Evolutionary conservation across 495 filamentous ascomycete species (phyloP).

Genomic region (Aspergillus sclerotioniger): DNA sequence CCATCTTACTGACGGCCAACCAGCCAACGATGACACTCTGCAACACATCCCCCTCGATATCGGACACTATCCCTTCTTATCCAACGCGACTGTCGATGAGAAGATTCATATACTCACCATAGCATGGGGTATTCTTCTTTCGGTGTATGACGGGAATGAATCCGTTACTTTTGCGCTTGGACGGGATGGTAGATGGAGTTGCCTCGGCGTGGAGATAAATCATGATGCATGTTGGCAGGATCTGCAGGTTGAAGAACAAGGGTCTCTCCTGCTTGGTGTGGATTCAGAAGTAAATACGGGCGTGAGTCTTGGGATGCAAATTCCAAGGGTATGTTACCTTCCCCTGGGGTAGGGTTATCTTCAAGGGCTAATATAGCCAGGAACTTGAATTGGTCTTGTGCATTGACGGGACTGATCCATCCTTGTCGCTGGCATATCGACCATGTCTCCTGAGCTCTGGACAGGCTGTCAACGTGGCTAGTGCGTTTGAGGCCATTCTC

Average conservation of each 20-base stretch:
- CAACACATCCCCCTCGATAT: no score
- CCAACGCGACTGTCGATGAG: not conserved
- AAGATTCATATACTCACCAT: not conserved
- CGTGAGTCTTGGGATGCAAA: not conserved
- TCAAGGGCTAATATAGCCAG: not conserved
- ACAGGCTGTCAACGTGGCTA: not conserved
- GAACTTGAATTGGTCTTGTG: not conserved
- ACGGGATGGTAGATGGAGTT: not conserved
- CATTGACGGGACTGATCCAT: not conserved
- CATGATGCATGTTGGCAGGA: not conserved
- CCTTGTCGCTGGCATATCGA: not conserved
- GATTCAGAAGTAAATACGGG: not conserved
- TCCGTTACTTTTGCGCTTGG: not conserved
- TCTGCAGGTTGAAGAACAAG: not conserved
- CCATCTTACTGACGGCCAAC: no score
- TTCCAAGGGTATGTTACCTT: not conserved
- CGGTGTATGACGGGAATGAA: not conserved
- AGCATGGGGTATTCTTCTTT: not conserved
- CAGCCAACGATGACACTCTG: no score
- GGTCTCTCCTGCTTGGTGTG: no score
- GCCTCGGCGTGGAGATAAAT: not conserved
- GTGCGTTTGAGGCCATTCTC: not conserved
- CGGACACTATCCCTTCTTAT: not conserved
- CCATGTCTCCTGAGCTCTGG: not conserved
- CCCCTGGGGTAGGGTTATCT: no score